A percentile compares a stretch with the other conserved stretches of the same genome.
Evolutionary conservation across 2,329 filamentous ascomycete species (phyloP).

Genomic region (Diaporthe sp.): DNA sequence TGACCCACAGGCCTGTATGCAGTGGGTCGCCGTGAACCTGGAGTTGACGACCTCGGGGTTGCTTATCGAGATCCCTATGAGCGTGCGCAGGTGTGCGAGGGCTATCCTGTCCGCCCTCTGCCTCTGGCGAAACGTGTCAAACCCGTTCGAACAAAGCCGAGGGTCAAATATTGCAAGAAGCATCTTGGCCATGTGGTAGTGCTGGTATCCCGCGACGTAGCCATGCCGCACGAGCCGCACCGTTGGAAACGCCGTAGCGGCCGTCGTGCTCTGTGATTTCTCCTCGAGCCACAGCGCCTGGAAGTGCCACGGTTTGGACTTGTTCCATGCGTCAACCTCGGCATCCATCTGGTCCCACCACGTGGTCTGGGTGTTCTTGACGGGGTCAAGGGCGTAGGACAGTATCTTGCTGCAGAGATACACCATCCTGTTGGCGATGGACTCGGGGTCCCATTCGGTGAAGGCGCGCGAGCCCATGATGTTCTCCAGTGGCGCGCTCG

Average conservation of each 20-base stretch:
- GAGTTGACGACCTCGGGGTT: constrained; percentile 45
- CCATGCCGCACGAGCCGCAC: constrained; percentile 40
- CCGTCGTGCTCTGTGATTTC: background rate
- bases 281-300: constrained; percentile 16
- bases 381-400: constrained; percentile 50
- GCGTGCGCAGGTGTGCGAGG: constrained; percentile 43
- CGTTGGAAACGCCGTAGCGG: constrained; percentile 36
- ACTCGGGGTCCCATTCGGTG: constrained; percentile 44
- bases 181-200: constrained; percentile 56
- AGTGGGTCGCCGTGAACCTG: constrained; percentile 47
- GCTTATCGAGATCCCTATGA: constrained; percentile 47
- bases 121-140: constrained; percentile 44
- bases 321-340: constrained; percentile 45
- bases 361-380: constrained; percentile 44
- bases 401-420: constrained; percentile 50
- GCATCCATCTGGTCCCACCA: constrained; percentile 44
- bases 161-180: constrained; percentile 57
- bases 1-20: constrained; percentile 9
- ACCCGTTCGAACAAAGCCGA: constrained; percentile 44
- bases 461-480: constrained; percentile 48
- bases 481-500: constrained; percentile 54
- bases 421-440: constrained; percentile 47
- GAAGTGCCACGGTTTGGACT: constrained; percentile 41
- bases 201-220: constrained; percentile 54
- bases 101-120: constrained; percentile 44